Conservation (phyloP, 768 basidiomycete genomes). For the Mrakia blollopis region DNA sequence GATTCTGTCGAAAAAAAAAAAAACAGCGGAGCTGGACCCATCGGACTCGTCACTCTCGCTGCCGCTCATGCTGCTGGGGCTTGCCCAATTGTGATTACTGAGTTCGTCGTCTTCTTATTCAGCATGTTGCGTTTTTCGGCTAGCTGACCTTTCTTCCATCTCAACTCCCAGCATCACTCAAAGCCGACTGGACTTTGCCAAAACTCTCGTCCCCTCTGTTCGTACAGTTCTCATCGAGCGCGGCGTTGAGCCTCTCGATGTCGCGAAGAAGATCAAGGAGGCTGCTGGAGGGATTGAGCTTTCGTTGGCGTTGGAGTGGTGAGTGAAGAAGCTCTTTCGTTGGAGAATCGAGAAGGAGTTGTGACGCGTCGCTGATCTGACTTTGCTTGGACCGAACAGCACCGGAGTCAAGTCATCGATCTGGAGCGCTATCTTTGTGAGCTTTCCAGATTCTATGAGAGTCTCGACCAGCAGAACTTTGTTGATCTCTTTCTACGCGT, state of each 20-base stretch:
- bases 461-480: not conserved
- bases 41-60: slow-evolving; percentile 47
- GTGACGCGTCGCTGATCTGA: not conserved
- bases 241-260: slow-evolving; percentile 37
- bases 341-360: not conserved
- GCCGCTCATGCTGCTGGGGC: slow-evolving; percentile 47
- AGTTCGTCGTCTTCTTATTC: slow-evolving; percentile 28
- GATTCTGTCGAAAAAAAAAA: too few relatives aligned
- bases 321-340: slow-evolving; percentile 37
- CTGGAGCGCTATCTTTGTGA: slow-evolving; percentile 45
- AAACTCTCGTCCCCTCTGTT: slow-evolving; percentile 45
- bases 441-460: slow-evolving; percentile 30
- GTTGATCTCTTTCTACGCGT: not conserved
- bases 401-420: slow-evolving; percentile 47
- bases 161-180: slow-evolving; percentile 37
- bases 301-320: slow-evolving; percentile 46
- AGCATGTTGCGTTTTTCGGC: not conserved
- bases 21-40: slow-evolving; percentile 48
- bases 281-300: slow-evolving; percentile 40
- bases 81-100: slow-evolving; percentile 48
- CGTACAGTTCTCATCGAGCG: slow-evolving; percentile 43
- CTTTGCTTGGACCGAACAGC: slow-evolving; percentile 38
- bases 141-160: not conserved
- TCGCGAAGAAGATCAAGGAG: slow-evolving; percentile 40
- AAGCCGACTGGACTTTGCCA: slow-evolving; percentile 47